Evolutionary conservation across 176 grass and related monocot genomes (phyloP), one percentile per base, ranked within the genome.

Genomic region (Elymus sibiricus): DNA sequence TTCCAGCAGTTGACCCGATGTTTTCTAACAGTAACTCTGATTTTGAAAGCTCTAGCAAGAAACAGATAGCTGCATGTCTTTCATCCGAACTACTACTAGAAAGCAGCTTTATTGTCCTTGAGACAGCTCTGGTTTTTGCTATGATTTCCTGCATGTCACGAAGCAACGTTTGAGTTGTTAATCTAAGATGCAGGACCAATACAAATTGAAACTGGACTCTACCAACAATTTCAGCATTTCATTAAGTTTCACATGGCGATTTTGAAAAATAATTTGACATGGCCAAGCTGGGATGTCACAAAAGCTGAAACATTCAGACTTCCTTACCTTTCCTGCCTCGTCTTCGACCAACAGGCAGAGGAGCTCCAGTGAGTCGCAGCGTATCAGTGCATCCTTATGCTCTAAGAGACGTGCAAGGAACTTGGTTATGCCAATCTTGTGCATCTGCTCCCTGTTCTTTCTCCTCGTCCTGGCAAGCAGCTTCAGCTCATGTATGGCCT

Each of bases 351-450:
- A 67, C 17, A 87, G 42, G 60, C 82, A 53, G 44, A 99, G 84
- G 34, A 99, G 89, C 21, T 94, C 89, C 62, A 97, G 77, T 9
- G 92, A 82, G 53, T 93, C 90, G 0, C 90, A 90, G 17, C 92
- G 86, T 53, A 94, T 81, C 24, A 60, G 80, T 14, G 62, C 67
- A 79, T 94, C 92, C 70, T 86, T 89, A 80, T 89, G 91, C 7
- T 93, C 90, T 79, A 99, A 66, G 47, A 91, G 80, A 37, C 78
- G 83, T 19, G 90, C 34, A 13, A 99, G 87, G 76, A 93, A 87
- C n/a, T 93, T 94, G 82, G 97, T 97, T 43, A 99, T 88, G 32
- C 97, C 97, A 34, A 88, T 80, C 25, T 79, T 93, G 58, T 99
- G 94, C 85, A 99, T 96, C 29, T 90, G 89, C 19, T 94, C 87